Percentiles rank a stretch among this genome's conserved stretches.
phyloP scores from a whole-genome alignment of 805 yeast species.

The Blastobotrys mokoenaii region DNA sequence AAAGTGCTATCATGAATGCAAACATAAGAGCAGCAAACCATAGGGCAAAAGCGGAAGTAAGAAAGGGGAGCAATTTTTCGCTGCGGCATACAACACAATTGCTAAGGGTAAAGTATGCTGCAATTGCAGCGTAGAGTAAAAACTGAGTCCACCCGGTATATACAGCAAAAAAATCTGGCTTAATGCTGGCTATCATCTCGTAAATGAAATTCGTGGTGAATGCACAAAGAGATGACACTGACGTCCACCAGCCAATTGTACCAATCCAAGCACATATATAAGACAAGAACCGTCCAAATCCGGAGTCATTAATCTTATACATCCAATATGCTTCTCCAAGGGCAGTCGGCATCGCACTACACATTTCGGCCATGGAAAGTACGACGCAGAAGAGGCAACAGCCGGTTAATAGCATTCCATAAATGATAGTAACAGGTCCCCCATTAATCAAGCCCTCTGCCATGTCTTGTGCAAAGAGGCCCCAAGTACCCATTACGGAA shows the following conservation, averaged over 20 bases:
- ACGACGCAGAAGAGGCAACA: constrained; percentile 57
- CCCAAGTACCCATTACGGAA: constrained; percentile 74
- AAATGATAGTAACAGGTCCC: constrained; percentile 64
- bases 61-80: constrained; percentile 10
- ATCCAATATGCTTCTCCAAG: constrained; percentile 16
- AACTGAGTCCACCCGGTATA: constrained; percentile 11
- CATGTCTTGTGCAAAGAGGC: constrained; percentile 67
- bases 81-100: constrained; percentile 11
- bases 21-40: constrained; percentile 8
- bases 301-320: constrained; percentile 9
- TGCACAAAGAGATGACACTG: constrained; percentile 12
- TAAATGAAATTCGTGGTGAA: constrained; percentile 12
- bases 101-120: constrained; percentile 6
- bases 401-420: constrained; percentile 66
- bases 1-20: constrained; percentile 10
- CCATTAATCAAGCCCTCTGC: constrained; percentile 68
- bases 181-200: constrained; percentile 2
- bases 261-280: constrained; percentile 16
- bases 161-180: constrained; percentile 2
- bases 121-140: constrained; percentile 10
- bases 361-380: constrained; percentile 62
- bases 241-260: constrained; percentile 15
- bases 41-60: constrained; percentile 10
- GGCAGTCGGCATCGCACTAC: constrained; percentile 16
- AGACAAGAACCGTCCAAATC: constrained; percentile 8